Base-by-base conservation (phyloP, 306 rosid genomes). In the Trifolium fragiferum region DNA sequence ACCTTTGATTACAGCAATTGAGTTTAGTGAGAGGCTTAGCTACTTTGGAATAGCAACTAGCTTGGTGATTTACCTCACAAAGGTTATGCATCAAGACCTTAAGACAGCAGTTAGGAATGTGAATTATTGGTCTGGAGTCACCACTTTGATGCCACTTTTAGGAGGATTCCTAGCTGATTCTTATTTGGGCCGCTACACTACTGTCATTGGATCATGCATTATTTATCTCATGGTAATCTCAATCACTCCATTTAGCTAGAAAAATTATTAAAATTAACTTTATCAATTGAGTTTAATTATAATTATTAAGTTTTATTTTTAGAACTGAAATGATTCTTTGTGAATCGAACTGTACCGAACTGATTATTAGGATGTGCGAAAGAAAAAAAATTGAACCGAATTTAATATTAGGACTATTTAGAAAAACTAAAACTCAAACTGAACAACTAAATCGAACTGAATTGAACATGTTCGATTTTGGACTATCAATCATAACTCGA, bases 121-220 rank as follows among this genome's bases (percentile, higher is more conserved):
- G 21, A 94, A 94, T 74, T 76, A 88, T 18, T 94, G 98, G 98
- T 4, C 93, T 14, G 98, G 98, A n/a, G 96, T 91, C 40, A 94
- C 98, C 66, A 94, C 98, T 49, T 77, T 91, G 81, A 78, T 90
- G 92, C 97, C 98, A 4, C 78, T 94, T 7, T 32, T 91, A 4
- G 98, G 98, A 23, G 98, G 98, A 4, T 91, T 94, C 83, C 47
- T 94, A 11, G 98, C 98, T 37, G 98, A 94, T 85, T 87, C 98
- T 54, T 94, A 86, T 77, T 84, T 91, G 76, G 97, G 97, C 9
- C 91, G 97, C 41, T 94, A 86, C 86, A 74, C 60, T 16, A 87
- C 96, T 15, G 96, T 94, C 0, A 64, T 94, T 14, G 71, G 67
- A 23, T 84, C 98, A 2, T 74, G 91, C 63, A 41, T 90, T 20